Evolutionary conservation across 139 green algal genomes (phyloP), one percentile per base, ranked within the genome.

Genomic region (Asterochloris sp.): DNA sequence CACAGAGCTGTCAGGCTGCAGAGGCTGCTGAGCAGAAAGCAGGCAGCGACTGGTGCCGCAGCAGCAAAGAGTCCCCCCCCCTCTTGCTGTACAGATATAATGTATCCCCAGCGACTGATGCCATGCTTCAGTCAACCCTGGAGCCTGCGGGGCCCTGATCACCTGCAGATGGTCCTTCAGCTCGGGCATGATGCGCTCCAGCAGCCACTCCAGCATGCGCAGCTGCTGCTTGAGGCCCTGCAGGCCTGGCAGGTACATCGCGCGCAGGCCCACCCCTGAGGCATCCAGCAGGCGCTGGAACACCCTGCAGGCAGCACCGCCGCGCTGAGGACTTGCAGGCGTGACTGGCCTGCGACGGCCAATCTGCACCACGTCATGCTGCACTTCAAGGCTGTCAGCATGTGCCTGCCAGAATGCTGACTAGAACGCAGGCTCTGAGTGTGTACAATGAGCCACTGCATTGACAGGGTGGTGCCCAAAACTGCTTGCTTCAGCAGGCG

Each of bases 191-290:
- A 89, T 84, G 23, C 81, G 83, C 0, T 85, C 83, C 78, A 96
- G 62, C 14, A 92, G 78, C 78, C 87, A 87, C 12, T 93, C 86
- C 19, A 92, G 76, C 79, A 79, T 88, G 63, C 85, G 71, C 74
- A 94, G 87, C 79, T 86, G 54, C 62, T 85, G 54, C 82, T 97
- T 96, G 21, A 97, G 91, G 10, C 85, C 88, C 27, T 91, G 84
- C 69, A 98, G 82, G 21, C 76, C 94, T 0, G 95, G 95, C 12
- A 96, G 85, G 89, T 97, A 98, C 21, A 96, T 84, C 11, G 87
- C 84, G 38, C 95, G 89, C 79, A 98, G 86, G 83, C 94, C 93
- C 66, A 89, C 81, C 24, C 91, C 92, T 23, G 54, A 69, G 19
- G 83, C 29, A 29, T 85, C 86, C 91, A 96, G 92, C 2, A 96